Percentiles rank a stretch among this genome's conserved stretches.
Evolutionary conservation across 768 basidiomycete genomes (phyloP).

Genomic region (Mycena kentingensis): DNA sequence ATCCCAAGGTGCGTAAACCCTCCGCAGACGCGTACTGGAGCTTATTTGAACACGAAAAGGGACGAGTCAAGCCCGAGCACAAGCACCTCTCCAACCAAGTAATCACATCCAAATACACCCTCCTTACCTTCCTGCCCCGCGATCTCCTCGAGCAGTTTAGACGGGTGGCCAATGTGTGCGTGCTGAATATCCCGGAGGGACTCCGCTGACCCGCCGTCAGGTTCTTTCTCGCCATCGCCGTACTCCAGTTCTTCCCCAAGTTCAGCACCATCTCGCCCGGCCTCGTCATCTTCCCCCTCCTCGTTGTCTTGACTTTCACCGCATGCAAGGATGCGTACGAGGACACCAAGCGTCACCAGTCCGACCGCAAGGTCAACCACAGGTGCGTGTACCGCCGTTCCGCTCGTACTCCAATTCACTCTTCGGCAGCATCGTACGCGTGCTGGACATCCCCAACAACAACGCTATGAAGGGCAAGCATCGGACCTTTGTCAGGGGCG

Average conservation of each 20-base stretch:
- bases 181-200: background rate
- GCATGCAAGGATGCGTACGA: conserved; percentile 95
- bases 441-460: conserved; percentile 68
- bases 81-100: conserved; percentile 75
- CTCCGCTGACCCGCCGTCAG: conserved; percentile 27
- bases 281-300: conserved; percentile 83
- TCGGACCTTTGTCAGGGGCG: conserved; percentile 79
- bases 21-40: too few relatives aligned
- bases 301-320: conserved; percentile 85
- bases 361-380: conserved; percentile 85
- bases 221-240: conserved; percentile 85
- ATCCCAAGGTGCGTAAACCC: too few relatives aligned
- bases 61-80: conserved; percentile 56
- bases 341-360: conserved; percentile 96
- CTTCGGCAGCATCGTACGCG: too few relatives aligned
- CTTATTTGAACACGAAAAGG: too few relatives aligned
- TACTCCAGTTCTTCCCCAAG: conserved; percentile 93
- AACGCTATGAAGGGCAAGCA: conserved; percentile 72
- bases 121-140: conserved; percentile 84
- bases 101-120: conserved; percentile 82
- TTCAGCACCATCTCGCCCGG: conserved; percentile 96
- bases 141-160: conserved; percentile 92
- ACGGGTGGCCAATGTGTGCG: conserved; percentile 84
- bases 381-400: too few relatives aligned
- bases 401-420: too few relatives aligned